phyloP scores from a whole-genome alignment of 305 asterid species.

The Solanum hybrid region DNA sequence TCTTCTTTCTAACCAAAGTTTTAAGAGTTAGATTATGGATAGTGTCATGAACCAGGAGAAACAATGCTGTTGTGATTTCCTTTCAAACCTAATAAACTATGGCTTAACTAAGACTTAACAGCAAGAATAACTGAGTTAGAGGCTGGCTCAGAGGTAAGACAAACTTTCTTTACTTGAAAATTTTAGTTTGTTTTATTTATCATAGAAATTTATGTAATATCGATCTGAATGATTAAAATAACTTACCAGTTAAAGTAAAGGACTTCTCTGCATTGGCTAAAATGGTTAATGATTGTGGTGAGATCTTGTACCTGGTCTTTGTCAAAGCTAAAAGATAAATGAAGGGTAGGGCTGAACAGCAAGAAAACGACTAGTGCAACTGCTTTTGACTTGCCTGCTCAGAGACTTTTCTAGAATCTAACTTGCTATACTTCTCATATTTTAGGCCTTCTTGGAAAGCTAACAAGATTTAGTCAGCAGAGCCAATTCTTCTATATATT shows the following conservation, averaged over 20 bases:
- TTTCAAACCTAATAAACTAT: background rate
- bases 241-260: background rate
- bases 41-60: conserved; percentile 1
- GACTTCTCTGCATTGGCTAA: background rate
- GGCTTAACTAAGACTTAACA: background rate
- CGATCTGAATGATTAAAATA: background rate
- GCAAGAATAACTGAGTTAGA: background rate
- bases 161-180: background rate
- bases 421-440: background rate
- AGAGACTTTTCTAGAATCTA: background rate
- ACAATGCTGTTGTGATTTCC: background rate
- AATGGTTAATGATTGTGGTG: background rate
- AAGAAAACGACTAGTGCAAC: background rate
- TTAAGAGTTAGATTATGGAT: background rate
- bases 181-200: background rate
- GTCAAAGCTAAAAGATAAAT: background rate
- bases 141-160: background rate
- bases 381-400: background rate
- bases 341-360: background rate
- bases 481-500: background rate
- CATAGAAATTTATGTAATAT: background rate
- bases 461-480: background rate
- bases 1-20: background rate
- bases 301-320: background rate
- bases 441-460: background rate